phyloP scores from a whole-genome alignment of 768 basidiomycete genomes.

The Russula brevipes region DNA sequence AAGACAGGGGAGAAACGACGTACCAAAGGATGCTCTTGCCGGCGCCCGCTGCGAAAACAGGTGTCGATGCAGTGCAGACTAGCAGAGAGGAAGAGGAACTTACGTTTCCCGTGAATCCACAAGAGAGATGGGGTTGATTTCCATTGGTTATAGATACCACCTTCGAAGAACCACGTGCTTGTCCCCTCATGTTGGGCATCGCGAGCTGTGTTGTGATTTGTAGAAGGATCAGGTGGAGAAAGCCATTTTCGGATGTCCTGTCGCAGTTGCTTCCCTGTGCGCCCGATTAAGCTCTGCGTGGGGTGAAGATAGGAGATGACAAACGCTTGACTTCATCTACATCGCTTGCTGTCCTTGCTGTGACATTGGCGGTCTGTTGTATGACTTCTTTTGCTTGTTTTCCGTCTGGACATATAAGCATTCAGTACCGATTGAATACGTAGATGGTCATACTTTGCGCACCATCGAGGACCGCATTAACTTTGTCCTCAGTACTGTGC shows the following conservation, averaged over 20 bases:
- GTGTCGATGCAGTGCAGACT: neutral
- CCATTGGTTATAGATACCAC: too few relatives aligned
- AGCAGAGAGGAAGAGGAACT: neutral
- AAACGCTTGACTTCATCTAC: neutral
- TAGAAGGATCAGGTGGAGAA: neutral
- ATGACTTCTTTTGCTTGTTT: neutral
- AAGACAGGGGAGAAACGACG: too few relatives aligned
- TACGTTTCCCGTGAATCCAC: too few relatives aligned
- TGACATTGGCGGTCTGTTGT: neutral
- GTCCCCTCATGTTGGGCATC: neutral
- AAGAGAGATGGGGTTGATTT: too few relatives aligned
- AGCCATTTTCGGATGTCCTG: neutral
- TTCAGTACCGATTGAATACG: neutral
- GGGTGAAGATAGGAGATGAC: neutral
- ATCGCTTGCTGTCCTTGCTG: neutral
- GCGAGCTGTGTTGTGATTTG: neutral
- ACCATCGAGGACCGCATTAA: neutral
- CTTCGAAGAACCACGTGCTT: neutral
- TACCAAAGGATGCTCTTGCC: too few relatives aligned
- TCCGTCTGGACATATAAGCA: neutral
- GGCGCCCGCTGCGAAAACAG: neutral
- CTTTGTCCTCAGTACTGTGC: neutral
- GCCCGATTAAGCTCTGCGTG: neutral
- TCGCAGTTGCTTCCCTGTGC: too few relatives aligned
- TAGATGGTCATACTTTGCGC: neutral